Base-by-base conservation (phyloP, 1,284 basidiomycete species). In the Porogramme epimiltina region DNA sequence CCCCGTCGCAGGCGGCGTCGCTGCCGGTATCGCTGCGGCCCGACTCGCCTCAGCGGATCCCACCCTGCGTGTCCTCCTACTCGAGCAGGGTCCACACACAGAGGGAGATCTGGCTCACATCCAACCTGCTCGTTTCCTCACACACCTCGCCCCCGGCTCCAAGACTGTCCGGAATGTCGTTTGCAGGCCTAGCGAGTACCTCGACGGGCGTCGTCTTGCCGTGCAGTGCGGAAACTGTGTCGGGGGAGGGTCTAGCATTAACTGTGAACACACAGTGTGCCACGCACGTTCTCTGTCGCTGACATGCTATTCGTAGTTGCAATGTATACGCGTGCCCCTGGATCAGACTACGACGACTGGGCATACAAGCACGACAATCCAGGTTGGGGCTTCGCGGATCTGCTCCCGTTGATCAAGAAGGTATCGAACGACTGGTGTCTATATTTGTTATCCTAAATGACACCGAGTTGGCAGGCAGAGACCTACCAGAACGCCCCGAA, bases 291-390 rank as follows among this genome's bases (percentile, higher is more conserved):
- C n/a, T n/a, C n/a, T n/a, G n/a, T n/a, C n/a, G 33, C n/a, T 25
- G 20, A 9, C 9, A 22, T 47, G n/a, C 52, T 23, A 23, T 31
- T 41, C 28, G 8, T 20, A 65, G 64, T 61, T 54, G 70, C 73
- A 53, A 70, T 77, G 62, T 84, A 83, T 50, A 78, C 72, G 18
- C 75, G 82, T 15, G 73, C 77, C 1, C 65, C 76, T 13, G 73
- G 77, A 16, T 81, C 80, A 3, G 81, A 82, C 60, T 82, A 76
- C 46, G 77, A 82, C 47, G 77, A 76, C 51, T 81, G 80, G 80
- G 73, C 75, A 54, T 67, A 50, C 0, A 54, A 68, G 1, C 63
- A 77, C 34, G 68, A 71, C 0, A 82, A 83, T 55, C 65, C 71
- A 33, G 81, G 81, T 2, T 82, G 80, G 81, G 70, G 76, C n/a